Conservation (phyloP, 768 basidiomycete genomes). For the Leucosporidium creatinivorum region DNA sequence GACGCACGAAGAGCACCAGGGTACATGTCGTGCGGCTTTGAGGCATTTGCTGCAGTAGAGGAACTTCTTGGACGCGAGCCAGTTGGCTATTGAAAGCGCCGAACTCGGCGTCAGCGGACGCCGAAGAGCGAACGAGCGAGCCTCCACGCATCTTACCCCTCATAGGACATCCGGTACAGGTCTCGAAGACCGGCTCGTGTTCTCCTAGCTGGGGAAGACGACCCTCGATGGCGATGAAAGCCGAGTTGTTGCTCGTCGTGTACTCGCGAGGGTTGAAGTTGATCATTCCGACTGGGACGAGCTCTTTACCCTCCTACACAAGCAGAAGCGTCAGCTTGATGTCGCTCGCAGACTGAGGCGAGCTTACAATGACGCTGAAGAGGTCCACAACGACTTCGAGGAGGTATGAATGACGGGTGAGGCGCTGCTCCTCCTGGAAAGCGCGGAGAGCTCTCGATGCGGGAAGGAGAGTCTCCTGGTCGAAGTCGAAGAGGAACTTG, state of each 20-base stretch:
- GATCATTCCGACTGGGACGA: no score
- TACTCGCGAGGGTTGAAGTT: not conserved
- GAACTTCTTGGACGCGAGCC: not conserved
- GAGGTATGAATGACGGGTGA: no score
- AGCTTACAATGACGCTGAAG: no score
- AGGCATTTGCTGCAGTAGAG: not conserved
- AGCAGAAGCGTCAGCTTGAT: no score
- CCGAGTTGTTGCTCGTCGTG: not conserved
- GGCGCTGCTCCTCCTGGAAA: no score
- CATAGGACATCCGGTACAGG: not conserved
- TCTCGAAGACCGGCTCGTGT: not conserved
- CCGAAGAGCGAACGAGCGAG: no score
- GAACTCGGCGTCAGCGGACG: no score
- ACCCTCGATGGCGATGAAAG: not conserved
- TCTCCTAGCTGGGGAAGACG: not conserved
- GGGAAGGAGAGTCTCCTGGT: not conserved
- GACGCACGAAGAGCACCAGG: not conserved
- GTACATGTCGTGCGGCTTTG: not conserved
- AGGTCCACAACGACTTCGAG: no score
- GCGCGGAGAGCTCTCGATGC: no score
- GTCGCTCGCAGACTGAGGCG: no score
- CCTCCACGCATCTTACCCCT: no score
- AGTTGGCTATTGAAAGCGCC: not conserved
- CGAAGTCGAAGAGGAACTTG: not conserved
- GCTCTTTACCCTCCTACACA: no score